Base-by-base conservation (phyloP, 192 early-diverging fungal species). In the Phlyctochytrium planicorne region DNA sequence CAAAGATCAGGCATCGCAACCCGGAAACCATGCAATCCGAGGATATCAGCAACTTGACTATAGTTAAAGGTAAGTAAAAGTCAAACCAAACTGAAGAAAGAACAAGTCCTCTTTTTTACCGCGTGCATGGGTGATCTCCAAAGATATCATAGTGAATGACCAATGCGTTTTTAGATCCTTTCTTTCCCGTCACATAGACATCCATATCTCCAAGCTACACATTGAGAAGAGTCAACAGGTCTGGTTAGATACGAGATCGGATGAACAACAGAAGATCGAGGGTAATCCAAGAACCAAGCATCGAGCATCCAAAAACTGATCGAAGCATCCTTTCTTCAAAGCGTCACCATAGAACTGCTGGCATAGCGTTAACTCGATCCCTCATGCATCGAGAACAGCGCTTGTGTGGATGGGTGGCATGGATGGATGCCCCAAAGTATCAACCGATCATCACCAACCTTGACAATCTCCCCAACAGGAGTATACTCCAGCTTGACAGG, bases 91-190 rank as follows among this genome's bases (percentile, higher is more conserved):
- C n/a, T n/a, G n/a, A n/a, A n/a, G n/a, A n/a, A n/a, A n/a, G n/a
- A 6, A 20, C 20, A 47, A 20, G 40, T 14, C 20, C 20, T 6
- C 20, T 47, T 6, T 14, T 20, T 47, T 20, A 47, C 6, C 37
- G 14, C 2, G 69, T 71, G 69, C 29, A 27, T 16, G 55, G 52
- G 34, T 65, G 62, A 31, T 57, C 62, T n/a, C 62, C 69, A 29
- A 65, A 71, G 31, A 71, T 71, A 63, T 65, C 62, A 37, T 65
- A 71, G 62, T 59, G 32, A 53, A 71, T 32, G 53, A 71, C 17
- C 34, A 65, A 40, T 4, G 53, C 63, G 53, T 57, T 52, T 53
- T 53, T 71, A 32, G 69, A 4, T 23, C 63, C 37, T 27, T 55
- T 59, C 0, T 29, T 25, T 2, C 69, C 69, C 14, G 53, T 53